Percentiles rank a stretch among this genome's conserved stretches.
phyloP scores from a whole-genome alignment of 2,329 filamentous ascomycete species.

The Diaporthe nobilis region DNA sequence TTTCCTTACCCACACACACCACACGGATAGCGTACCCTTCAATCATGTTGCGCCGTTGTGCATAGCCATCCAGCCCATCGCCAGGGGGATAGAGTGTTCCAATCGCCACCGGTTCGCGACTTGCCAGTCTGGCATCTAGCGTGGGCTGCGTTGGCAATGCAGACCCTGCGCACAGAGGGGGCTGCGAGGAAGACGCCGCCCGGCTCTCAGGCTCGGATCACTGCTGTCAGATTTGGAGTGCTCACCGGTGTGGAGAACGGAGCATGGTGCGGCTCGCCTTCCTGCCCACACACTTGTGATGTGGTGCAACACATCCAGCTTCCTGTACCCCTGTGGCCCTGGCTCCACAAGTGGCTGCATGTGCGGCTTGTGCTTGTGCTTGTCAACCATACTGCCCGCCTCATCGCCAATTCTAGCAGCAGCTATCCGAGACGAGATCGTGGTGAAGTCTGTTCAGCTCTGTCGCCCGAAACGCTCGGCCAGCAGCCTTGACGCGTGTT shows the following conservation, averaged over 20 bases:
- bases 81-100: conserved; percentile 6
- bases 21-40: conserved; percentile 15
- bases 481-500: conserved; percentile 23
- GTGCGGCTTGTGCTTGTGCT: conserved; percentile 34
- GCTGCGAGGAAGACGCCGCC: not conserved
- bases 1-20: conserved; percentile 9
- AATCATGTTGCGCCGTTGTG: conserved; percentile 4
- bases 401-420: conserved; percentile 24
- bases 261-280: conserved; percentile 31
- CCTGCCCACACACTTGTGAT: conserved; percentile 15
- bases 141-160: conserved; percentile 6
- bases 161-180: not conserved
- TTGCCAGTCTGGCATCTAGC: conserved; percentile 12
- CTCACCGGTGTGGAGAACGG: conserved; percentile 39
- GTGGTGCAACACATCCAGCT: conserved; percentile 25
- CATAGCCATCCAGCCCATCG: not conserved
- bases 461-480: not conserved
- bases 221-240: not conserved
- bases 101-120: conserved; percentile 17
- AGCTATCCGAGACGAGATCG: conserved; percentile 36
- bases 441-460: conserved; percentile 3
- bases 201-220: not conserved
- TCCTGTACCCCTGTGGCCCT: conserved; percentile 1
- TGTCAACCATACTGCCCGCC: conserved; percentile 35
- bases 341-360: conserved; percentile 32